Conservation (phyloP, 2,329 filamentous ascomycete genomes). For the Dissoconium aciculare region DNA sequence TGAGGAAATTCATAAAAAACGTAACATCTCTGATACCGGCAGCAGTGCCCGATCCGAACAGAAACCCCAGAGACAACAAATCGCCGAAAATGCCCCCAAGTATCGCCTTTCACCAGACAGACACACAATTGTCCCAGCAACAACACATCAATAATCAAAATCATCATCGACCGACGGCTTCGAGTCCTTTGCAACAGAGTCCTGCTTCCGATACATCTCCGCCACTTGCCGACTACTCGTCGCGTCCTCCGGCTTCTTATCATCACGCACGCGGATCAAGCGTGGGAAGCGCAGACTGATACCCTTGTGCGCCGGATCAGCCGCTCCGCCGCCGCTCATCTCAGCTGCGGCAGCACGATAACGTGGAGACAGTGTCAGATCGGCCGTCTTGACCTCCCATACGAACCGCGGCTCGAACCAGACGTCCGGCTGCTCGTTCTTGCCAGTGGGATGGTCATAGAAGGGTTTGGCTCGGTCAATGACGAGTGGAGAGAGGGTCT, state of each 20-base stretch:
- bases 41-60: too few relatives aligned
- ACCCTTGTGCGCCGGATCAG: constrained; percentile 48
- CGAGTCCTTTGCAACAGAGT: constrained; percentile 75
- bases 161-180: constrained; percentile 84
- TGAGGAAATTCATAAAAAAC: too few relatives aligned
- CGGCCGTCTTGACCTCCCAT: constrained; percentile 96
- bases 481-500: constrained; percentile 55
- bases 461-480: constrained; percentile 92
- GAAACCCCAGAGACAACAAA: too few relatives aligned
- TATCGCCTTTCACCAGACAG: neutral
- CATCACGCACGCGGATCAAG: constrained; percentile 81
- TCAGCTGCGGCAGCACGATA: constrained; percentile 85
- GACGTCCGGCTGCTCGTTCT: constrained; percentile 90
- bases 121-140: neutral
- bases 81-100: neutral
- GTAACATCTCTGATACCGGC: too few relatives aligned
- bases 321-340: constrained; percentile 36
- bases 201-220: constrained; percentile 94
- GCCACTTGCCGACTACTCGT: constrained; percentile 73
- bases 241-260: constrained; percentile 89
- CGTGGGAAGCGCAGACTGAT: constrained; percentile 82
- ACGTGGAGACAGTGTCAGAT: constrained; percentile 78
- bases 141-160: constrained; percentile 65
- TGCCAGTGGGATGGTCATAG: constrained; percentile 69
- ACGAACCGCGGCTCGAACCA: constrained; percentile 94